Base-by-base conservation (phyloP, 345 rosid species). In the Arabis hirsuta region DNA sequence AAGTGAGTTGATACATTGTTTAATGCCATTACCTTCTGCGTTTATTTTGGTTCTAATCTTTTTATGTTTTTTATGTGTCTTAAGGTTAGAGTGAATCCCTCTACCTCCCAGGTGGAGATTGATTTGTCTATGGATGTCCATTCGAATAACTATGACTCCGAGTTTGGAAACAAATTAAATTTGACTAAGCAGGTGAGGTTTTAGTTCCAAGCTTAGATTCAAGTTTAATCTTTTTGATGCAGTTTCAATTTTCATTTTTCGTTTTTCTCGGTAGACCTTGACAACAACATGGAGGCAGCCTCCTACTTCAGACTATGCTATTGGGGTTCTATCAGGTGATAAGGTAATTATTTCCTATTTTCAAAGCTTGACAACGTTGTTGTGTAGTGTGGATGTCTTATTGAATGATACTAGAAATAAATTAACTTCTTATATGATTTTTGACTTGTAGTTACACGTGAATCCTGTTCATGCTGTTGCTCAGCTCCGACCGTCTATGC, bases 381-480 rank as follows among this genome's bases (percentile, higher is more conserved):
- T 73, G 57, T 64, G 31, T 36, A 50, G 43, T 74, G 62, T 42
- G 50, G 55, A 60, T 53, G 11, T 26, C 41, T 74, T 74, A 7
- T 67, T 42, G 32, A 65, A 52, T 34, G 39, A 36, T 36, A 8
- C 9, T 36, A 36, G 39, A 36, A 7, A 36, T 36, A 7, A 36
- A 36, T 7, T 36, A 8, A 36, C 9, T 8, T 36, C 1, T 36
- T 7, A 8, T 7, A 36, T 36, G 10, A 1, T 36, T 36, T 36
- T 45, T 61, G 34, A 75, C 73, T 75, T 88, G 91, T 92, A 94
- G 98, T 77, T 91, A 67, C 76, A 85, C 79, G 73, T 94, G 86
- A 91, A 91, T 79, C 98, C 96, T 65, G 74, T 91, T 72, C 83
- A 89, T 78, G 86, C 96, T 57, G 86, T 84, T 73, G 93, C 86